Evolutionary conservation across 179 eudicot species (phyloP), one percentile per base, ranked within the genome.

Genomic region (Beta lomatogona): DNA sequence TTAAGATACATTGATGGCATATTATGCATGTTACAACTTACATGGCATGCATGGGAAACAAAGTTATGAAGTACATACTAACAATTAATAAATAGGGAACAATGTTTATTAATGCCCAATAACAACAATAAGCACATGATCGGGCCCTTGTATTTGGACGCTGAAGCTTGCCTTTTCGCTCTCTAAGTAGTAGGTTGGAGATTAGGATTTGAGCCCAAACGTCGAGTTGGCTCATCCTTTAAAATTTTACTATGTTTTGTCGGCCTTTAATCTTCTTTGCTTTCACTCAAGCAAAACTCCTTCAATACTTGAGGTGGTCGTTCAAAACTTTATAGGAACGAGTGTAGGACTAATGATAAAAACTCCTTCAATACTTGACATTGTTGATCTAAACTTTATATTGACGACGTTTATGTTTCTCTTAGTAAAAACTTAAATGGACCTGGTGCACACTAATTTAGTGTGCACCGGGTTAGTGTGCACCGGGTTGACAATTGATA

Each of bases 121-220:
- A 18, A 11, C 11, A 48, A 71, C 75, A 71, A n/a, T 69, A n/a
- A n/a, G 58, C 75, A 71, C 75, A 71, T 71, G 75, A n/a, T 71
- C 21, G 58, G 75, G 75, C 75, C 75, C 75, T n/a, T 48, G 22
- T 11, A 3, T 48, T 67, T 67, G 68, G 68, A 64, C 68, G 22
- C 16, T 31, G 15, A 64, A 25, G 25, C 11, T 64, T 64, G 68
- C 44, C 68, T 64, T 61, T 61, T 22, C 4, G 22, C 68, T 11
- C 41, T 5, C 10, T 71, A 48, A 48, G 13, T 71, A 55, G 54
- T 19, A 10, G 6, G 0, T 16, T 69, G 6, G 48, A 41, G 8
- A 9, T 71, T 7, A 71, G 57, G 36, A 19, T 50, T 71, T 50
- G 18, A 19, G 75, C 75, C 75, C 75, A 71, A 71, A 46, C 18